Evolutionary conservation across 768 basidiomycete species (phyloP), one percentile per base, ranked within the genome.

Genomic region (Suillus bovinus): DNA sequence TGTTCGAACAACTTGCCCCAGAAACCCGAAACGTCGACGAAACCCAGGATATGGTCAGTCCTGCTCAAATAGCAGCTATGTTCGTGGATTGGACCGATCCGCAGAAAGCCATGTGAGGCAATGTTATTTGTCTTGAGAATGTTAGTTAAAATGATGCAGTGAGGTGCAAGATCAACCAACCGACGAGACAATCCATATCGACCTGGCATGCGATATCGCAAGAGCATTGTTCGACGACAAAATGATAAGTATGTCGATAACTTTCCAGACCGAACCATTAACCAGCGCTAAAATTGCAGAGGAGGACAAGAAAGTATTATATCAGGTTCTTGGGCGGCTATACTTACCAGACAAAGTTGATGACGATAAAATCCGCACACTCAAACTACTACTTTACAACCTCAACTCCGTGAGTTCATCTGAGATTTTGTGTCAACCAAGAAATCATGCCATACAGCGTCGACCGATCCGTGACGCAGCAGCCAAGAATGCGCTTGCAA

Each of bases 51-150:
- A 90, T 91, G 86, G 83, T 93, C 13, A 76, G 84, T 0, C 85
- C 90, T 0, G 76, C 84, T 22, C 90, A 93, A 68, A 86, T 93
- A 62, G 88, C 86, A 0, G 77, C 87, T n/a, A 82, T 95, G 75
- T 81, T 96, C 69, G 81, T 89, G 3, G 93, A 95, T 66, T 96
- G 94, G 94, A 92, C 90, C 4, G 89, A 96, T 70, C 90, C 93
- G 0, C 80, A 85, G 69, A 93, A 91, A 69, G 82, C 84, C 39
- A 81, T 85, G 70, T 84, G 69, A 79, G 79, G 76, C 70, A 76
- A 78, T 66, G 17, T 67, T 34, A 3, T 49, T 55, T 31, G 5
- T 38, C 17, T 29, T 42, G 31, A 17, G 27, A 7, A 8, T 16
- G 14, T 33, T 27, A 11, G 5, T 8, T 59, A 22, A 34, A 31